Evolutionary conservation across 768 basidiomycete species (phyloP).

Genomic region (Rhizopogon vinicolor): DNA sequence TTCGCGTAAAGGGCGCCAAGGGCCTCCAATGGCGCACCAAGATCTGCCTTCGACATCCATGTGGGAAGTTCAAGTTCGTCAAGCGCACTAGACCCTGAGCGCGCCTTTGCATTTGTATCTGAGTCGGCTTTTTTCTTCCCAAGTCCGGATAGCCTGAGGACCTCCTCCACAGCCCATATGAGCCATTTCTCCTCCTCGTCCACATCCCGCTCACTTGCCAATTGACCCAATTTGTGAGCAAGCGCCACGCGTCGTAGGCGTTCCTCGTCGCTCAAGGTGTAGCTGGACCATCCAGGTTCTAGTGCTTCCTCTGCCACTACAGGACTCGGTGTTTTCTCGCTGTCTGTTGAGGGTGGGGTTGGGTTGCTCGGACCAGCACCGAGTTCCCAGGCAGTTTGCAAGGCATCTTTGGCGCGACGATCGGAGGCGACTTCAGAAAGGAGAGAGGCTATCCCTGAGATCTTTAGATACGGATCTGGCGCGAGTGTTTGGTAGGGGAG

Average conservation of each 20-base stretch:
- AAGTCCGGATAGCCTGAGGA: conserved; percentile 23
- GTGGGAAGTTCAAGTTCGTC: conserved; percentile 52
- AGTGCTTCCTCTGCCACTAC: neutral
- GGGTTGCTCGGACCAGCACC: conserved; percentile 3
- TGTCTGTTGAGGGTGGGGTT: conserved; percentile 1
- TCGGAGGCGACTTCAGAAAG: conserved; percentile 46
- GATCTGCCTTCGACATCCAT: conserved; percentile 56
- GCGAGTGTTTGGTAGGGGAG: conserved; percentile 34
- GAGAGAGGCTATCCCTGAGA: conserved; percentile 60
- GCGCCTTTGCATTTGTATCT: neutral
- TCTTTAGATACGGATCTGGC: conserved; percentile 55
- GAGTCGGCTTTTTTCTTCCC: conserved; percentile 2
- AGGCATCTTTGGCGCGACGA: conserved; percentile 19
- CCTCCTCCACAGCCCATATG: conserved; percentile 39
- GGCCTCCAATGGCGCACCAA: conserved; percentile 66
- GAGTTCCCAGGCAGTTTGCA: conserved; percentile 20
- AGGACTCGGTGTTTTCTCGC: neutral
- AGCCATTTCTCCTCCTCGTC: conserved; percentile 43
- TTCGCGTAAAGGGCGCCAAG: conserved; percentile 58
- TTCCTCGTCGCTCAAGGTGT: conserved; percentile 30
- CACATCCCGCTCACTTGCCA: conserved; percentile 29
- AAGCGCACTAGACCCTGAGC: conserved; percentile 25
- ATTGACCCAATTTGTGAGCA: conserved; percentile 41
- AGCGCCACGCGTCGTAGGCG: conserved; percentile 40
- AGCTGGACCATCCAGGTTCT: conserved; percentile 13